phyloP scores from a whole-genome alignment of 805 yeast genomes.

The Yarrowia sp. region DNA sequence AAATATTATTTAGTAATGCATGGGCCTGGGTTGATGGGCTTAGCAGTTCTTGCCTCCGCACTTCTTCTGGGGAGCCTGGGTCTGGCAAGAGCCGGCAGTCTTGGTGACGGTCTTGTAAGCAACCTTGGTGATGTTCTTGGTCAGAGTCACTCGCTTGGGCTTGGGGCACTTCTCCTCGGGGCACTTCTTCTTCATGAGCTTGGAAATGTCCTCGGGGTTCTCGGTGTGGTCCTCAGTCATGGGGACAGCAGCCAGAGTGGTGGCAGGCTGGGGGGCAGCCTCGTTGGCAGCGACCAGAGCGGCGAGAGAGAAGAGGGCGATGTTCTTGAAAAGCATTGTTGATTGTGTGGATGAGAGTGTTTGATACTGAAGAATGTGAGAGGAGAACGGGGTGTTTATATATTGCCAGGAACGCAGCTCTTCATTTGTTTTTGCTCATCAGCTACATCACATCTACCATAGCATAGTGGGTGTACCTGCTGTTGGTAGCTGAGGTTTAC shows the following conservation, averaged over 20 bases:
- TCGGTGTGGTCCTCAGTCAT: not conserved
- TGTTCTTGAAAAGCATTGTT: constrained; percentile 20
- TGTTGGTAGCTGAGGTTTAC: not conserved
- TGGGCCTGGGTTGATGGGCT: not conserved
- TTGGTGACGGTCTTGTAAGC: constrained; percentile 11
- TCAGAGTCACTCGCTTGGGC: constrained; percentile 10
- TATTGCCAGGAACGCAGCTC: not conserved
- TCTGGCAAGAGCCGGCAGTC: constrained; percentile 10
- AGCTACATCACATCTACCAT: not conserved
- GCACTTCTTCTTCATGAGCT: constrained; percentile 9
- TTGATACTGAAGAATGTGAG: not conserved
- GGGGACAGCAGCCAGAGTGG: constrained; percentile 1
- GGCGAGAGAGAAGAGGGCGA: constrained; percentile 14
- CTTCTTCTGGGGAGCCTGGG: constrained; percentile 23
- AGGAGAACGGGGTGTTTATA: not conserved
- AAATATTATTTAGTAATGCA: not conserved
- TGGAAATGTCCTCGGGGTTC: constrained; percentile 14
- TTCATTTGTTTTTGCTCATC: no score
- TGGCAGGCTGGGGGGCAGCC: constrained; percentile 1
- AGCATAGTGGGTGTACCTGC: not conserved
- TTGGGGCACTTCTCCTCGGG: constrained; percentile 19
- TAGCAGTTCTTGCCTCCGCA: constrained; percentile 19
- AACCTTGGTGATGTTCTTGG: constrained; percentile 16
- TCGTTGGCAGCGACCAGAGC: constrained; percentile 19
- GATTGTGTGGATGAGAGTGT: not conserved